Conservation (phyloP, 1,139 yeast species). For the Yamadazyma spencermartinsiae region DNA sequence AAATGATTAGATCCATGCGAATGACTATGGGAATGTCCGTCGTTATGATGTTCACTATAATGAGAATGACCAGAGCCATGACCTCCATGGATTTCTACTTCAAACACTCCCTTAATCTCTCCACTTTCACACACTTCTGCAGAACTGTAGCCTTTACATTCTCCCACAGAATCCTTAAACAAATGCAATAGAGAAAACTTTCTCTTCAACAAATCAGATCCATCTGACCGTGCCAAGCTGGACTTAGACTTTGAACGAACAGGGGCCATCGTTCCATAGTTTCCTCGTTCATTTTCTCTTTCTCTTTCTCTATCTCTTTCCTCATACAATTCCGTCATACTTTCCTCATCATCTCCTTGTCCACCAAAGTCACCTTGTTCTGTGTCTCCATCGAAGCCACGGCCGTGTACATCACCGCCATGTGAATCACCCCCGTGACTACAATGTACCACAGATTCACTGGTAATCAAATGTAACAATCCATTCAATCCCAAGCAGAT, state of each 20-base stretch:
- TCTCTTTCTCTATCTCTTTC: no score
- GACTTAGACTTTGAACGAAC: not conserved
- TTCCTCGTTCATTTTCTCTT: no score
- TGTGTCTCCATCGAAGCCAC: conserved; percentile 1
- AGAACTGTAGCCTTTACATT: conserved; percentile 55
- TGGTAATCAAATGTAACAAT: conserved; percentile 69
- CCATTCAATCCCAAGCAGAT: conserved; percentile 62
- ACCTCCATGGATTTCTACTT: no score
- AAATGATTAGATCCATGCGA: no score
- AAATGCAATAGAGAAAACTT: conserved; percentile 16
- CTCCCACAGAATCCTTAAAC: conserved; percentile 36
- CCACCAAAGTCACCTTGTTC: conserved; percentile 1
- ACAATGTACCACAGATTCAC: conserved; percentile 86
- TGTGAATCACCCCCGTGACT: conserved; percentile 53
- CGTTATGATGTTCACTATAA: no score
- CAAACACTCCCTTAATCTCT: conserved; percentile 22
- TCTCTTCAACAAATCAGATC: no score
- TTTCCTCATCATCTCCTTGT: conserved; percentile 10
- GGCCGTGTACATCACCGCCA: conserved; percentile 5
- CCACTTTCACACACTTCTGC: conserved; percentile 36
- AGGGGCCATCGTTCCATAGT: conserved; percentile 66
- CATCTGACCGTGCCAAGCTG: conserved; percentile 3
- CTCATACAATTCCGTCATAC: conserved; percentile 6
- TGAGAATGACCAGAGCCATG: no score
- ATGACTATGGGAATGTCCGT: no score